Conservation (phyloP, 495 filamentous ascomycete genomes). For the Penicillium desertorum region DNA sequence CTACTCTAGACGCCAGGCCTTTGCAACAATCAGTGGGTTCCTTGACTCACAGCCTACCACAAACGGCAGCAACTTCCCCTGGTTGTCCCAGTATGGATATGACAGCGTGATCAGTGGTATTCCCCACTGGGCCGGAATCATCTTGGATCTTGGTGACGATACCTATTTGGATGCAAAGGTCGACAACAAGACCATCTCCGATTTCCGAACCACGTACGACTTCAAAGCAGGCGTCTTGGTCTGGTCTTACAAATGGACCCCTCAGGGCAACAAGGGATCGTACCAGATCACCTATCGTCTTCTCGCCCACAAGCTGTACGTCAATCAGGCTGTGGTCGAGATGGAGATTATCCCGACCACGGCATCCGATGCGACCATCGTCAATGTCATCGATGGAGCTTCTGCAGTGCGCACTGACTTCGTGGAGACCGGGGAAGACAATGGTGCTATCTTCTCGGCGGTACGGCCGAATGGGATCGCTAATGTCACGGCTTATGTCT, state of each 20-base stretch:
- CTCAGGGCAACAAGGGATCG: slow-evolving; percentile 45
- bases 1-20: slow-evolving; percentile 64
- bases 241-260: slow-evolving; percentile 69
- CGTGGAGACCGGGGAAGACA: slow-evolving; percentile 49
- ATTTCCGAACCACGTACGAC: slow-evolving; percentile 62
- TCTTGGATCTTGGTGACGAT: slow-evolving; percentile 56
- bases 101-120: slow-evolving; percentile 75
- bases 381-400: slow-evolving; percentile 59
- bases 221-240: slow-evolving; percentile 60
- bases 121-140: slow-evolving; percentile 65
- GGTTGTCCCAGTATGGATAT: slow-evolving; percentile 68
- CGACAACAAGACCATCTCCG: slow-evolving; percentile 55
- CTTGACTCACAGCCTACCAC: slow-evolving; percentile 62
- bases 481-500: slow-evolving; percentile 61
- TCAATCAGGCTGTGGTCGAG: slow-evolving; percentile 64
- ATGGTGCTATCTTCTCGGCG: slow-evolving; percentile 54
- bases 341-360: slow-evolving; percentile 52
- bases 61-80: slow-evolving; percentile 67
- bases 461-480: slow-evolving; percentile 55
- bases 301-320: slow-evolving; percentile 59
- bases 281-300: slow-evolving; percentile 59
- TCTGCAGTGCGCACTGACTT: slow-evolving; percentile 59
- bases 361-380: slow-evolving; percentile 50
- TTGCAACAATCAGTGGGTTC: slow-evolving; percentile 74
- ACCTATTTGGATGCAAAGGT: slow-evolving; percentile 62